These are phyloP conservation scores for Coprinopsis strossmayeri DNA, from an alignment of 768 basidiomycete genomes.

Conservation along the genomic window DNA sequence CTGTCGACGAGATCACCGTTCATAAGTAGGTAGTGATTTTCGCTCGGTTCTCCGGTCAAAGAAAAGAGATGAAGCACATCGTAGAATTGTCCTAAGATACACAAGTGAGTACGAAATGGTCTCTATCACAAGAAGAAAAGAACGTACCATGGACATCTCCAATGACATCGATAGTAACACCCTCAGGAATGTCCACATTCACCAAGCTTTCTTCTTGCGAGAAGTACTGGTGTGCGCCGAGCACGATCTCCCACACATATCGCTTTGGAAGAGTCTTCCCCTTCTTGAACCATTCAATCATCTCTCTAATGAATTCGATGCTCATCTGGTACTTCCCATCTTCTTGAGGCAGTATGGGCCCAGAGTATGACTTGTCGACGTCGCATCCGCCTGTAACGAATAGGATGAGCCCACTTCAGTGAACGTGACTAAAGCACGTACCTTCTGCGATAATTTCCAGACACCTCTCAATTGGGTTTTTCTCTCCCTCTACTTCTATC, in stretches of 20 bases:
- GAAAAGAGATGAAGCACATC: slow-evolving; percentile 85
- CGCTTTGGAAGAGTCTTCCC: slow-evolving; percentile 89
- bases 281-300: slow-evolving; percentile 91
- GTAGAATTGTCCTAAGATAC: slow-evolving; percentile 78
- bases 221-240: slow-evolving; percentile 77
- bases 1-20: slow-evolving; percentile 97
- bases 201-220: slow-evolving; percentile 77
- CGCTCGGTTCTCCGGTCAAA: slow-evolving; percentile 78
- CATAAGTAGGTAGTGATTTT: slow-evolving; percentile 84
- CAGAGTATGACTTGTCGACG: slow-evolving; percentile 64
- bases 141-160: slow-evolving; percentile 88
- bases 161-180: slow-evolving; percentile 84
- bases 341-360: slow-evolving; percentile 61
- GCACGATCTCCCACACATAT: slow-evolving; percentile 92
- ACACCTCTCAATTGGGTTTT: slow-evolving; percentile 69
- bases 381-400: slow-evolving; percentile 61
- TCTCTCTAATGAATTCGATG: slow-evolving; percentile 68
- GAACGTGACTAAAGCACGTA: slow-evolving; percentile 20
- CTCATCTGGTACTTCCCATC: slow-evolving; percentile 71
- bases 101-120: slow-evolving; percentile 4
- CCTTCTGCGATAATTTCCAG: slow-evolving; percentile 75
- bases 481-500: slow-evolving; percentile 89
- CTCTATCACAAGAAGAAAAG: neutral
- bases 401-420: neutral
- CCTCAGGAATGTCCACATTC: slow-evolving; percentile 66